Conservation (phyloP, 179 eudicot genomes). For the Patellifolia procumbens region DNA sequence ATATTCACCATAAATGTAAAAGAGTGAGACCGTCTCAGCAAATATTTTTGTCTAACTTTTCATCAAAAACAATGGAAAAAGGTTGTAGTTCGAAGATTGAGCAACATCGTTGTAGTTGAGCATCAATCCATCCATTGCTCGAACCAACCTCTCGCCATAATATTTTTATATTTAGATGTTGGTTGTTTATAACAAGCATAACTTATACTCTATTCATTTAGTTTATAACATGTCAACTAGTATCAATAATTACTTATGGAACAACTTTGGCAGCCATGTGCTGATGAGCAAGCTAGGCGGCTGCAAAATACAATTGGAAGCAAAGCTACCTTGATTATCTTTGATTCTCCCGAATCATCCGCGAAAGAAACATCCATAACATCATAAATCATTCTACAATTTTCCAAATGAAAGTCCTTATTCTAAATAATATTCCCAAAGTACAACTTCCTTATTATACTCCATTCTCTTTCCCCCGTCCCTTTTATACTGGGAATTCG, state of each 20-base stretch:
- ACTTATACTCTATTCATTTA: no score
- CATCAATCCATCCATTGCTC: constrained; percentile 4
- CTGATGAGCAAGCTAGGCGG: not conserved
- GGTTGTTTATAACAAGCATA: no score
- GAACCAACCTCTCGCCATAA: not conserved
- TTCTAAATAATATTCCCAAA: not conserved
- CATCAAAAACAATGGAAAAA: no score
- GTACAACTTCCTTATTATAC: no score
- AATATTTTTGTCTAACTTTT: no score
- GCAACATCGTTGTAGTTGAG: no score
- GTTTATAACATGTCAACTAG: constrained; percentile 7
- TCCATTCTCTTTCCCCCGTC: no score
- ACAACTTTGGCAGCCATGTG: constrained; percentile 16
- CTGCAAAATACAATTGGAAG: constrained; percentile 16
- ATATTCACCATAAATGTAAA: no score
- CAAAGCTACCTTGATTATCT: constrained; percentile 10
- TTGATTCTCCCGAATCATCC: constrained; percentile 10
- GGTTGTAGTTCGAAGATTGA: no score
- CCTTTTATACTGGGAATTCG: no score
- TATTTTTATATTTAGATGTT: no score
- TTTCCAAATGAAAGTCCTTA: not conserved
- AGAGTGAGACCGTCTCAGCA: no score
- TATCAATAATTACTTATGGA: not conserved
- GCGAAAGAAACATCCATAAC: not conserved
- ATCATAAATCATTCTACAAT: not conserved